A percentile compares a stretch with the other conserved stretches of the same genome.
Evolutionary conservation across 768 basidiomycete genomes (phyloP).

Genomic region (Lactifluus piperatus): DNA sequence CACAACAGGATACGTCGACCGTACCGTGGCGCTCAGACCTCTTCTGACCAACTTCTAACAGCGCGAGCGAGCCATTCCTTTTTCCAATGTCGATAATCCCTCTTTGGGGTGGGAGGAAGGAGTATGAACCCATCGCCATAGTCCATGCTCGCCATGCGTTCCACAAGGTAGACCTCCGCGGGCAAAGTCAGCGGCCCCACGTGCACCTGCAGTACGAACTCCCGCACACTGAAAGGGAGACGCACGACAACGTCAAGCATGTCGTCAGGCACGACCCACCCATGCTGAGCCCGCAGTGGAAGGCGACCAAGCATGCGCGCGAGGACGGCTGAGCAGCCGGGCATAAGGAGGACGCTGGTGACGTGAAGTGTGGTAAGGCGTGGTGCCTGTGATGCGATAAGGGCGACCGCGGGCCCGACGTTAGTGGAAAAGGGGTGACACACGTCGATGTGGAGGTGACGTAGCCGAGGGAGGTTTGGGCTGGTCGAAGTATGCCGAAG

Average conservation of each 20-base stretch:
- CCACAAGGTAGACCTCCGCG: neutral
- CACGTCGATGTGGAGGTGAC: constrained; percentile 6
- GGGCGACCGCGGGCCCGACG: constrained; percentile 1
- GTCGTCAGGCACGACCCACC: constrained; percentile 3
- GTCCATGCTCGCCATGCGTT: constrained; percentile 12
- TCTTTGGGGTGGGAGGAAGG: neutral
- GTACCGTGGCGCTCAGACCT: neutral
- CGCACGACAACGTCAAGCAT: neutral
- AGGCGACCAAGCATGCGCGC: constrained; percentile 16
- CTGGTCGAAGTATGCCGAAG: neutral
- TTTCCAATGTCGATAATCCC: neutral
- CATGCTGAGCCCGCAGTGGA: constrained; percentile 9
- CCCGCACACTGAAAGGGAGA: constrained; percentile 5
- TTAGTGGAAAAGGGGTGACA: neutral
- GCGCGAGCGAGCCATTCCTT: constrained; percentile 3
- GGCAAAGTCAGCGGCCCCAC: neutral
- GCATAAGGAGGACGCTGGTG: constrained; percentile 8
- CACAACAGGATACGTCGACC: neutral
- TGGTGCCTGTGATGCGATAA: neutral
- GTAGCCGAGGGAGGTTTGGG: constrained; percentile 4
- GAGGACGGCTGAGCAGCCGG: constrained; percentile 12
- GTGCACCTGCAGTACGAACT: constrained; percentile 7
- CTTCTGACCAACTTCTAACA: neutral
- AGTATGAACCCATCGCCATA: constrained; percentile 14
- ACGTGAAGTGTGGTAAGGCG: constrained; percentile 7